Conservation (phyloP, 108 stramenopile genomes). For the Discostella stelligeroides region DNA sequence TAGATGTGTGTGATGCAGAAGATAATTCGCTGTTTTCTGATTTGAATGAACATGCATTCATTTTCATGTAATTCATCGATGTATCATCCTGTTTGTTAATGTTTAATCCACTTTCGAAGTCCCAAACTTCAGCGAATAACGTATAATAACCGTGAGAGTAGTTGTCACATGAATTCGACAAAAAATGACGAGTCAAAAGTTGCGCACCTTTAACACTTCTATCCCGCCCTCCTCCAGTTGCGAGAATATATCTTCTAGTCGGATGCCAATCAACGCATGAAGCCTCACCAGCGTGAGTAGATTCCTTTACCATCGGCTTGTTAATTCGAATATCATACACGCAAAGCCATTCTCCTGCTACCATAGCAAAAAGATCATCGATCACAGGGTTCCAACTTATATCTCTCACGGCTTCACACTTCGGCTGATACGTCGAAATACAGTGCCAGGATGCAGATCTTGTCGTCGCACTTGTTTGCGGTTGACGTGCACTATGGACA, state of each 20-base stretch:
- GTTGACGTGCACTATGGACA: constrained; percentile 14
- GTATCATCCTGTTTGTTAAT: constrained; percentile 41
- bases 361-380: constrained; percentile 82
- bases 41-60: constrained; percentile 49
- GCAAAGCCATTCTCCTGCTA: constrained; percentile 74
- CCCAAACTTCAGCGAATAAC: constrained; percentile 41
- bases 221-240: constrained; percentile 83
- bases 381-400: constrained; percentile 74
- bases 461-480: constrained; percentile 7
- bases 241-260: constrained; percentile 59
- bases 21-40: constrained; percentile 53
- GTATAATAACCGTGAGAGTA: constrained; percentile 27
- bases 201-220: constrained; percentile 67
- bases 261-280: constrained; percentile 88
- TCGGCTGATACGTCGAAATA: constrained; percentile 66
- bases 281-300: constrained; percentile 83
- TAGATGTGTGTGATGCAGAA: constrained; percentile 39
- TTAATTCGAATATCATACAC: constrained; percentile 72
- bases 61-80: constrained; percentile 26
- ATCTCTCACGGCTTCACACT: constrained; percentile 83
- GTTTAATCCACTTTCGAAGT: constrained; percentile 43
- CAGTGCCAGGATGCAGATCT: constrained; percentile 61
- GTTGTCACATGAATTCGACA: background rate
- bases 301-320: constrained; percentile 60
- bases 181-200: constrained; percentile 4